Conservation (phyloP, 495 filamentous ascomycete species). For the Penicillium robsamsonii region DNA sequence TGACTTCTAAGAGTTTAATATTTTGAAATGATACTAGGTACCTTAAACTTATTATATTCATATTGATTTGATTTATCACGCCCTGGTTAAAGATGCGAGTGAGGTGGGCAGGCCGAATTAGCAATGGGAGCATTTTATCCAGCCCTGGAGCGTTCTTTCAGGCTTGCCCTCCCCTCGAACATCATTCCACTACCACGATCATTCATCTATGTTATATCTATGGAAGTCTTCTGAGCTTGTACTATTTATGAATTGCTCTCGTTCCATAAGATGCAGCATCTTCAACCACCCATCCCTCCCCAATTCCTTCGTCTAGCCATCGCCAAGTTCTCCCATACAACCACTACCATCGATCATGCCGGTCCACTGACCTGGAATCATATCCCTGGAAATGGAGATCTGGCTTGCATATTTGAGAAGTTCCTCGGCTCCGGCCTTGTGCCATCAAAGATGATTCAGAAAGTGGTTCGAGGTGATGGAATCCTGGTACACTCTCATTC, state of each 20-base stretch:
- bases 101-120: neutral
- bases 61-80: neutral
- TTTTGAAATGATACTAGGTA: neutral
- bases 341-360: constrained; percentile 29
- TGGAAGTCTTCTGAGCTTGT: neutral
- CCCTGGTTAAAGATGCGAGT: neutral
- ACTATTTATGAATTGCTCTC: neutral
- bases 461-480: constrained; percentile 25
- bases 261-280: neutral
- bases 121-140: too few relatives aligned
- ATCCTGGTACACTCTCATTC: constrained; percentile 28
- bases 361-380: constrained; percentile 42
- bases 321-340: constrained; percentile 46
- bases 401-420: constrained; percentile 33
- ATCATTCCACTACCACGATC: neutral
- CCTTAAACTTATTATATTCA: neutral
- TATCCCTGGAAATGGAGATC: constrained; percentile 32
- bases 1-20: neutral
- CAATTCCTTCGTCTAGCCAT: constrained; percentile 30
- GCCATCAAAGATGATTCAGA: constrained; percentile 22
- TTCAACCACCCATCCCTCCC: constrained; percentile 6
- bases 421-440: neutral
- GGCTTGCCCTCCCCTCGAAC: neutral
- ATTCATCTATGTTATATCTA: neutral
- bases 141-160: neutral